A percentile compares a stretch with the other conserved stretches of the same genome.
Conservation (phyloP, 768 basidiomycete species). For the Mrakia frigida region DNA sequence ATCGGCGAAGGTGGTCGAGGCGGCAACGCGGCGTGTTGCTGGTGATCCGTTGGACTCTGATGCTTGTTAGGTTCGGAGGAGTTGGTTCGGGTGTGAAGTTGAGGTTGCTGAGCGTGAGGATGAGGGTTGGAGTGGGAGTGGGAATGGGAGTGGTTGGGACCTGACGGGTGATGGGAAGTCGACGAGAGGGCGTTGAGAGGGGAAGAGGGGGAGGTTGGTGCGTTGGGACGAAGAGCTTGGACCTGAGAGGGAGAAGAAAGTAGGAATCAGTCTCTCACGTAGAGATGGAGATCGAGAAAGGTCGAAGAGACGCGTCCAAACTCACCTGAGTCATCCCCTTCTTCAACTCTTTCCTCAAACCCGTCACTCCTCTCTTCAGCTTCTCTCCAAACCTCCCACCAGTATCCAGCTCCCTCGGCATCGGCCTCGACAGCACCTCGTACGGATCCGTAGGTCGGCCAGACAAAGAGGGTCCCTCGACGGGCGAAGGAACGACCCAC, state of each 20-base stretch:
- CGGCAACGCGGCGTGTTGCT: not conserved
- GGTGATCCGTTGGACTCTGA: not conserved
- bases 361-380: slow-evolving; percentile 27
- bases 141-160: not conserved
- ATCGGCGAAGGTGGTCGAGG: not conserved
- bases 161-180: not conserved
- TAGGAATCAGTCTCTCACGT: not conserved
- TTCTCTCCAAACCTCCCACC: slow-evolving; percentile 4
- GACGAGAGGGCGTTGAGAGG: slow-evolving; percentile 8
- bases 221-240: slow-evolving; percentile 2
- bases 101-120: not conserved
- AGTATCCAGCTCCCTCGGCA: slow-evolving; percentile 28
- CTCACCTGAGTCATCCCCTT: slow-evolving; percentile 9
- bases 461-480: slow-evolving; percentile 6
- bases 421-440: slow-evolving; percentile 29
- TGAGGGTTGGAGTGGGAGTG: not conserved
- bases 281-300: not conserved
- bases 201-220: not conserved
- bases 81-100: not conserved
- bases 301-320: not conserved
- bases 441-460: slow-evolving; percentile 22
- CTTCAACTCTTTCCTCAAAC: slow-evolving; percentile 10
- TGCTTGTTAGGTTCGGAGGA: not conserved
- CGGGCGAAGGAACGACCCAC: not conserved
- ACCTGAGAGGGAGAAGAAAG: not conserved